Evolutionary conservation across 2,329 filamentous ascomycete species (phyloP).

Genomic region (Claviceps capensis): DNA sequence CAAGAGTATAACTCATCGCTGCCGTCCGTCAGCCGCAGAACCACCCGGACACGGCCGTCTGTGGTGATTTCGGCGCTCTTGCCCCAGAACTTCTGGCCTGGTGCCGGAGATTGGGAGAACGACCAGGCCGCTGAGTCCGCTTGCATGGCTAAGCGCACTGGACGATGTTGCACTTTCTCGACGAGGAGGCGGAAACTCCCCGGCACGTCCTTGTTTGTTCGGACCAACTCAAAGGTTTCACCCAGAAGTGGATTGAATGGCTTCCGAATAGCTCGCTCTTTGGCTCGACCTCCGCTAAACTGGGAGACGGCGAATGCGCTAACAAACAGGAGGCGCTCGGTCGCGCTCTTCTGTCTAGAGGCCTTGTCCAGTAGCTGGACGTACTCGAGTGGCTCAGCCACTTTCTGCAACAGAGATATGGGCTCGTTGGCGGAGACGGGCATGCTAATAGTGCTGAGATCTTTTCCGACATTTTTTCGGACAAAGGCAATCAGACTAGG

Average conservation of each 20-base stretch:
- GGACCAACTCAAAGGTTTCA: constrained; percentile 86
- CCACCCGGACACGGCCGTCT: constrained; percentile 71
- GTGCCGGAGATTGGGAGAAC: constrained; percentile 73
- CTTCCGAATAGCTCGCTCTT: constrained; percentile 85
- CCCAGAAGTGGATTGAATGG: constrained; percentile 95
- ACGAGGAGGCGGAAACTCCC: constrained; percentile 80
- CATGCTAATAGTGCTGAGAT: constrained; percentile 93
- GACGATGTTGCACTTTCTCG: constrained; percentile 88
- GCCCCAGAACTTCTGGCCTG: constrained; percentile 96
- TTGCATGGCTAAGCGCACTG: constrained; percentile 84
- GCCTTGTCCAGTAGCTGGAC: constrained; percentile 70
- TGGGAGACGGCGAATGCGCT: constrained; percentile 83
- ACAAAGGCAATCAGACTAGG: constrained; percentile 89
- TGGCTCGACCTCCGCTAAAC: constrained; percentile 68
- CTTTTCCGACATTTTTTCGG: constrained; percentile 95
- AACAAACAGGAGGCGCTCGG: constrained; percentile 68
- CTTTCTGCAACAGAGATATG: constrained; percentile 71
- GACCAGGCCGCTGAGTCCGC: constrained; percentile 80
- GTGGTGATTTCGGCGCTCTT: constrained; percentile 92
- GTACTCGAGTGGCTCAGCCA: constrained; percentile 87
- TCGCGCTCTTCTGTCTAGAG: constrained; percentile 41
- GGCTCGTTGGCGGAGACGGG: constrained; percentile 95
- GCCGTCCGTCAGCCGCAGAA: constrained; percentile 50
- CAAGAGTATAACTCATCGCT: constrained; percentile 77
- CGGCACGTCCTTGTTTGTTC: constrained; percentile 59